Percentiles rank a stretch among this genome's conserved stretches.
These are phyloP conservation scores for Dichomitus squalens DNA, from an alignment of 1,284 basidiomycete species.

Conservation along the genomic window DNA sequence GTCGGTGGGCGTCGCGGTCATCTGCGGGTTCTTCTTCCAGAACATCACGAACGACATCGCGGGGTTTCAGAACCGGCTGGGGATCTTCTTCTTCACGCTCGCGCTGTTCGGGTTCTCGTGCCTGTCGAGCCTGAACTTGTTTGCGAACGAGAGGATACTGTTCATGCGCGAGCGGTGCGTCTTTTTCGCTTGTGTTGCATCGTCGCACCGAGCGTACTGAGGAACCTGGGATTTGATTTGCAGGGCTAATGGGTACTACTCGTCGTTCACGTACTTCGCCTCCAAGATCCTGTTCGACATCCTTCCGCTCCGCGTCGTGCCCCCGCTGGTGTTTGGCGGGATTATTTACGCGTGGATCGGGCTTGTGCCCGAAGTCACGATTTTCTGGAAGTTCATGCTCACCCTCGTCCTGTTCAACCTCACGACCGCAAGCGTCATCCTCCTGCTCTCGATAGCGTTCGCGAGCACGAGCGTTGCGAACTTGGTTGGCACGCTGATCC, in stretches of 20 bases:
- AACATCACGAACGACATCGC: slow-evolving; percentile 87
- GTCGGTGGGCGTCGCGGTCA: slow-evolving; percentile 81
- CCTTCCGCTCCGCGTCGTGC: slow-evolving; percentile 90
- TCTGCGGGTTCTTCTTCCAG: slow-evolving; percentile 84
- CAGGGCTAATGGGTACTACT: slow-evolving; percentile 94
- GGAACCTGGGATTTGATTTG: neutral
- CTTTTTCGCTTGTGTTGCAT: neutral
- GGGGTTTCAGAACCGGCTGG: slow-evolving; percentile 90
- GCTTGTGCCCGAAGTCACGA: slow-evolving; percentile 84
- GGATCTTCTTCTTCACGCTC: slow-evolving; percentile 96
- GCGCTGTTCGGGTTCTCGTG: slow-evolving; percentile 96
- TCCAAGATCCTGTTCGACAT: slow-evolving; percentile 98
- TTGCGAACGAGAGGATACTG: slow-evolving; percentile 91
- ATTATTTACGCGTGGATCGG: slow-evolving; percentile 95
- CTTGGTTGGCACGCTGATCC: slow-evolving; percentile 90
- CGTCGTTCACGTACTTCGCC: slow-evolving; percentile 92
- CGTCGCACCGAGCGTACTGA: neutral
- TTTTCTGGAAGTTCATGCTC: slow-evolving; percentile 98
- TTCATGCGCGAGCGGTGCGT: slow-evolving; percentile 94
- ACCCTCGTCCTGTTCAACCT: slow-evolving; percentile 94
- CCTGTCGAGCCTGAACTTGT: slow-evolving; percentile 88
- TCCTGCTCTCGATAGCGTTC: slow-evolving; percentile 89
- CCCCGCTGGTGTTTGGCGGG: slow-evolving; percentile 91
- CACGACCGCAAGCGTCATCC: slow-evolving; percentile 88
- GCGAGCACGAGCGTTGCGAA: slow-evolving; percentile 87